These are phyloP conservation scores for Fusarium liriodendri DNA, from an alignment of 2,329 filamentous ascomycete genomes.

Conservation along the genomic window DNA sequence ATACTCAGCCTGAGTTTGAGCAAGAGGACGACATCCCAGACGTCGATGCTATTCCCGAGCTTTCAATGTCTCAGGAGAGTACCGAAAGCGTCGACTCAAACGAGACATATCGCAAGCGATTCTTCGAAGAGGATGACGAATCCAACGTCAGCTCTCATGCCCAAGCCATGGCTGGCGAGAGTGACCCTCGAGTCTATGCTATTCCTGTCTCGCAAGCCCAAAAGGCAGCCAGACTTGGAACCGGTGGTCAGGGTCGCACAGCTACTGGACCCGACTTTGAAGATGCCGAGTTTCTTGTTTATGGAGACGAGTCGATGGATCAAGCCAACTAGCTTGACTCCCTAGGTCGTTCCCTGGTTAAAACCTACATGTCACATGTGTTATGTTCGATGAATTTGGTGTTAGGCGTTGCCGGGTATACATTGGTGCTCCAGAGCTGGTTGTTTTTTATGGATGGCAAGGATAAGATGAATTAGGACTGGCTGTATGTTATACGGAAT, in stretches of 20 bases:
- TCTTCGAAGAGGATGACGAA: slow-evolving; percentile 55
- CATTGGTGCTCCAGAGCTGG: slow-evolving; percentile 35
- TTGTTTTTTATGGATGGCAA: slow-evolving; percentile 23
- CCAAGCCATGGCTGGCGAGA: slow-evolving; percentile 51
- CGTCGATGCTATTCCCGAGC: slow-evolving; percentile 57
- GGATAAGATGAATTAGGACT: slow-evolving; percentile 12
- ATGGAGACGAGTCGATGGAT: slow-evolving; percentile 56
- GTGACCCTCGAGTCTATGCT: slow-evolving; percentile 60
- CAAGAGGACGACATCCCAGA: slow-evolving; percentile 46
- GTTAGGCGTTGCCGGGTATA: slow-evolving; percentile 37
- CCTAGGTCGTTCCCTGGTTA: not conserved
- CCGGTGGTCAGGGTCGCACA: slow-evolving; percentile 60
- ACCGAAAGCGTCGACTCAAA: slow-evolving; percentile 50
- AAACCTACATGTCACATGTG: slow-evolving; percentile 20
- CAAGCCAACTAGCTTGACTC: slow-evolving; percentile 23
- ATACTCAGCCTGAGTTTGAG: slow-evolving; percentile 63
- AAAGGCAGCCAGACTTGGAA: slow-evolving; percentile 39
- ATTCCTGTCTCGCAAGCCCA: slow-evolving; percentile 53
- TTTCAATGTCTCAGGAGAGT: slow-evolving; percentile 69
- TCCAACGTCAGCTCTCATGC: slow-evolving; percentile 55
- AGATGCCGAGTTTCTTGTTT: slow-evolving; percentile 74
- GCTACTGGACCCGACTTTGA: slow-evolving; percentile 68
- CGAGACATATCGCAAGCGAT: slow-evolving; percentile 58
- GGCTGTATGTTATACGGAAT: slow-evolving; percentile 28
- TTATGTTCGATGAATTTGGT: slow-evolving; percentile 28